Evolutionary conservation across 2,329 filamentous ascomycete genomes (phyloP).

Genomic region (Byssothecium circinans): DNA sequence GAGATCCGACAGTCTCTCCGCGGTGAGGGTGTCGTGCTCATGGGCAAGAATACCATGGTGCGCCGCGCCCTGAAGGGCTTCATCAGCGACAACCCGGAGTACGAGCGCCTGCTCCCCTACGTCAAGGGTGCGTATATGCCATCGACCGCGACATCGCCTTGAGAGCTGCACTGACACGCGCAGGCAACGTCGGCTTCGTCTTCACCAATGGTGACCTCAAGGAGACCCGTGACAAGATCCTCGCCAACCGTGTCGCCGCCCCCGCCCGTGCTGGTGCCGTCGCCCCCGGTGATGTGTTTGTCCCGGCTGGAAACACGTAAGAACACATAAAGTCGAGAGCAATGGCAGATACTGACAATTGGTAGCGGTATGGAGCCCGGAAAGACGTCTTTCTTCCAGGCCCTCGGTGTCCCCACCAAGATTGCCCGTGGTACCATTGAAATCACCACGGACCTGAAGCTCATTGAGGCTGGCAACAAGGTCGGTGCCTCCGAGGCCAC

Average conservation of each 20-base stretch:
- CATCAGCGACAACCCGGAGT: conserved; percentile 86
- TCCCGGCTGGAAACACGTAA: conserved; percentile 93
- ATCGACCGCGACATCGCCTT: background rate
- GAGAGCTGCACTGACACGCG: conserved; percentile 18
- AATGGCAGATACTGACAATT: conserved; percentile 16
- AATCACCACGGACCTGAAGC: conserved; percentile 97
- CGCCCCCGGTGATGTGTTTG: conserved; percentile 88
- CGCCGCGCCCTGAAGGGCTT: conserved; percentile 98
- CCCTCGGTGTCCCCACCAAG: conserved; percentile 99
- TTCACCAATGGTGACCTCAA: conserved; percentile 99
- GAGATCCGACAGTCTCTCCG: conserved; percentile 95
- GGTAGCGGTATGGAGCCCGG: conserved; percentile 91
- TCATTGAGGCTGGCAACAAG: conserved; percentile 89
- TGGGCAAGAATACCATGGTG: conserved; percentile 99
- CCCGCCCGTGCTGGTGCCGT: conserved; percentile 97
- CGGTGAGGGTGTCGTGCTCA: conserved; percentile 90
- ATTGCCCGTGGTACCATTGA: conserved; percentile 99
- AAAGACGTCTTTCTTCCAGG: conserved; percentile 99
- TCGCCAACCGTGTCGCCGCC: conserved; percentile 95
- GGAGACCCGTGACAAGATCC: conserved; percentile 87
- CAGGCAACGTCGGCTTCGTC: conserved; percentile 92
- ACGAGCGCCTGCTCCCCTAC: conserved; percentile 94
- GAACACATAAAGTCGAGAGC: conserved; percentile 6
- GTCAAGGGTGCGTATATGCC: conserved; percentile 68
- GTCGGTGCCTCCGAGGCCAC: conserved; percentile 99